phyloP scores from a whole-genome alignment of 345 rosid species.

The Balakata baccata region DNA sequence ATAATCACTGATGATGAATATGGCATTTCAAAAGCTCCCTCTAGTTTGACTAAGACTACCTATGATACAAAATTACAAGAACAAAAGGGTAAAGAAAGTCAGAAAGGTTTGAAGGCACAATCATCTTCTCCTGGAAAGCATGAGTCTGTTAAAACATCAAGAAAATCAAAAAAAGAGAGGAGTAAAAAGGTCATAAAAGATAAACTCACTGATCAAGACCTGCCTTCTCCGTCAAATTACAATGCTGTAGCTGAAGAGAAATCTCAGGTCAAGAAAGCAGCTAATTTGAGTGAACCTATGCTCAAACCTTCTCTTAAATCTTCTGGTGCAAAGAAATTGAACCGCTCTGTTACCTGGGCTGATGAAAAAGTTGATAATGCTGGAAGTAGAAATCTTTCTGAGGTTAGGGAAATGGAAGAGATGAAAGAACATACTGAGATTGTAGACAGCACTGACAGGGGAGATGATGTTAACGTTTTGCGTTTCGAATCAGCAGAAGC shows the following conservation, averaged over 20 bases:
- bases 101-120: conserved; percentile 18
- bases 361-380: conserved; percentile 49
- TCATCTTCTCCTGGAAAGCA: conserved; percentile 32
- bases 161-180: conserved; percentile 27
- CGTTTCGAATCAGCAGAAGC: conserved; percentile 71
- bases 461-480: conserved; percentile 33
- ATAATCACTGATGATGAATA: conserved; percentile 57
- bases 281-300: conserved; percentile 32
- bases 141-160: conserved; percentile 25
- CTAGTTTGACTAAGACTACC: conserved; percentile 27
- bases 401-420: conserved; percentile 44
- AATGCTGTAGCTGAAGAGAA: conserved; percentile 27
- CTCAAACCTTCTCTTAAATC: conserved; percentile 67
- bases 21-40: conserved; percentile 50
- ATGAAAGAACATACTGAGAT: conserved; percentile 18
- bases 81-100: conserved; percentile 24
- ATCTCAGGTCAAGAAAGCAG: conserved; percentile 24
- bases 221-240: conserved; percentile 37
- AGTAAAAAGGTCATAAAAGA: conserved; percentile 21
- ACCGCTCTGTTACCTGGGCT: conserved; percentile 80
- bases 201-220: conserved; percentile 19
- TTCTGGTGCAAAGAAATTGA: conserved; percentile 46
- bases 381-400: conserved; percentile 44
- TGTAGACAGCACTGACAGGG: conserved; percentile 16
- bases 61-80: conserved; percentile 28